Base-by-base conservation (phyloP, 768 basidiomycete species). In the Suillus variegatus region DNA sequence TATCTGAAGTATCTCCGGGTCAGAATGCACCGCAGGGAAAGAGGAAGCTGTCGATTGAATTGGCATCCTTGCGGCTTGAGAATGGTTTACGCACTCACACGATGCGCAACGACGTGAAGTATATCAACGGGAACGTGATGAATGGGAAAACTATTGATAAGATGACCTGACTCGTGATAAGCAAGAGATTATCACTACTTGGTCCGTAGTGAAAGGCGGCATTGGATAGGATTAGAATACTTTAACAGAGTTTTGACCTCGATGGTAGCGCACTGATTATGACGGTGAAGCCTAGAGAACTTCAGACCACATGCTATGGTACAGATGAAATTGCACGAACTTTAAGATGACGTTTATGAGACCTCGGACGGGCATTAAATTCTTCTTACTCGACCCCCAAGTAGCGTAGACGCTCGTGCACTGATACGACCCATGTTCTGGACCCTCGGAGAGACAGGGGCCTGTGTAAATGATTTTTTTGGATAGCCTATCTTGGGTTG, bases 171-270 rank as follows among this genome's bases (percentile, higher is more conserved):
- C 7, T 38, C 36, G 36, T 38, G 36, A 32, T 32, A 32, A 32
- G 32, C 36, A 10, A 38, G 36, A 38, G 10, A 8, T 1, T 38
- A 8, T 38, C 10, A 10, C 36, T 9, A 10, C 36, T 38, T 16
- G 74, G 72, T 18, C 76, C 78, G 66, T 87, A 86, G 76, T 85
- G 93, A 78, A 94, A 96, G 6, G 93, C 93, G 16, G 93, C 88
- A 38, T 88, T 82, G 1, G 93, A 91, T 46, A 97, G 79, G 49
- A 95, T 90, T 46, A 96, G 80, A 67, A 96, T 95, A 64, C 91
- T 93, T 51, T 6, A 7, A 10, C 36, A 44, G 6, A 35, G 25
- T 51, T 22, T 38, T 65, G 57, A 68, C 43, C 7, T 8, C 20
- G 25, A 25, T 0, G 9, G 54, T 32, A 32, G 32, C 5, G 32